Conservation (phyloP, 108 stramenopile genomes). For the Parmales sp. region DNA sequence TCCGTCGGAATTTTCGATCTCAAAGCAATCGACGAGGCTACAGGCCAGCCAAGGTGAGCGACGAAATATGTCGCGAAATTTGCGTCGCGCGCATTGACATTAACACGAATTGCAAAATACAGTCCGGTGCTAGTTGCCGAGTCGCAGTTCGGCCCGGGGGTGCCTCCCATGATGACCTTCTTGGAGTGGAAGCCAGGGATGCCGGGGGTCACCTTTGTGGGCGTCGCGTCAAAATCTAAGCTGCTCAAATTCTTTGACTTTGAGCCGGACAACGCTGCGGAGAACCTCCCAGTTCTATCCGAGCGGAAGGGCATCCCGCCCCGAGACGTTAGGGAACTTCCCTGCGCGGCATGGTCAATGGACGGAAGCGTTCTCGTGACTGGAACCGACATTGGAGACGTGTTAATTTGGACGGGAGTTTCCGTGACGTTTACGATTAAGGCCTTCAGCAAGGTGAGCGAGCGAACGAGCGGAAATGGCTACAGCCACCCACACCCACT, state of each 20-base stretch:
- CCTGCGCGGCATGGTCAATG: conserved; percentile 7
- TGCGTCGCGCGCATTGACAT: too few species aligned
- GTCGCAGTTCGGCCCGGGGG: conserved; percentile 4
- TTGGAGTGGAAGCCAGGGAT: conserved; percentile 1
- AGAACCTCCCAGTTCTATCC: neutral
- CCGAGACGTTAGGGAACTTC: conserved; percentile 4
- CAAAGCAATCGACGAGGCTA: neutral
- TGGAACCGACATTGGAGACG: conserved; percentile 4
- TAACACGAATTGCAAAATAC: too few species aligned
- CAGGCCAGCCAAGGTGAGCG: too few species aligned
- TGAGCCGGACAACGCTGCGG: conserved; percentile 7
- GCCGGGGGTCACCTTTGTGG: neutral
- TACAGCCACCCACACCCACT: too few species aligned
- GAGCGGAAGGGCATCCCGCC: conserved; percentile 1
- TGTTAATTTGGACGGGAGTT: conserved; percentile 1
- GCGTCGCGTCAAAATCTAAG: conserved; percentile 1
- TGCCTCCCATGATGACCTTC: conserved; percentile 10
- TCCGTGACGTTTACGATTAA: conserved; percentile 1
- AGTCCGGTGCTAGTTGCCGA: neutral
- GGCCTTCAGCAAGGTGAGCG: neutral
- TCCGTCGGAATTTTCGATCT: neutral
- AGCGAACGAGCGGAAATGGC: too few species aligned
- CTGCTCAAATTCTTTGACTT: conserved; percentile 9
- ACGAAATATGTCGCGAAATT: too few species aligned
- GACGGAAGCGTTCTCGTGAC: conserved; percentile 2